Evolutionary conservation across 495 filamentous ascomycete genomes (phyloP), one percentile per base, ranked within the genome.

Genomic region (Cercophora sp.): DNA sequence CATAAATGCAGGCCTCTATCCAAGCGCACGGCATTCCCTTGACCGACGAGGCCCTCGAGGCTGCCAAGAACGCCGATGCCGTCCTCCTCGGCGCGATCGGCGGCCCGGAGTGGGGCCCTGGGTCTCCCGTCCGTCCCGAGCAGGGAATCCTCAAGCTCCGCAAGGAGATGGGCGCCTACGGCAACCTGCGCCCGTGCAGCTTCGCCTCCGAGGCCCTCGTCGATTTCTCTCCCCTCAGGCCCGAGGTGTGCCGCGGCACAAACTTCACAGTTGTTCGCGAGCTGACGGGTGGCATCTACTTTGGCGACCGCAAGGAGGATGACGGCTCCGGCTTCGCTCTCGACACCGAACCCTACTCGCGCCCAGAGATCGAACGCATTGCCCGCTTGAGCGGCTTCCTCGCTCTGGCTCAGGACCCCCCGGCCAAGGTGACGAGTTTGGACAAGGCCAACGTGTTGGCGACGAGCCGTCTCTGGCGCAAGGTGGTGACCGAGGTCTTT

Each of bases 401-500:
- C 22, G 93, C 93, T 16, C 77, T 90, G 55, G 84, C 85, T 61
- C 78, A 82, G 57, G 77, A 87, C 67, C 92, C 92, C 8, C 90
- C 89, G 20, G 73, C 84, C 22, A 86, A 87, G 51, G 89, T 98
- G 16, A 89, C 84, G 85, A 88, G 83, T 60, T 68, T 98, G 66
- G 93, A 98, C 65, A 98, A 98, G 83, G 93, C 93, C 51, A 98
- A 98, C 64, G 93, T 98, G 42, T 80, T 98, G 40, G 93, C 93
- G 18, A 94, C 92, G 11, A 85, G 80, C 55, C 76, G 93, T 48
- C 74, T 98, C 59, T 97, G 93, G 93, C 81, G 93, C 46, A 91
- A 88, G 75, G 84, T 86, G 3, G 85, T 96, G 18, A 82, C 82
- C 32, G 87, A 95, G 74, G 75, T 95, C 53, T 83, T 88, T 71